Evolutionary conservation across 164 flowering plant genomes (phyloP).

Genomic region (Tetracentron sinense): DNA sequence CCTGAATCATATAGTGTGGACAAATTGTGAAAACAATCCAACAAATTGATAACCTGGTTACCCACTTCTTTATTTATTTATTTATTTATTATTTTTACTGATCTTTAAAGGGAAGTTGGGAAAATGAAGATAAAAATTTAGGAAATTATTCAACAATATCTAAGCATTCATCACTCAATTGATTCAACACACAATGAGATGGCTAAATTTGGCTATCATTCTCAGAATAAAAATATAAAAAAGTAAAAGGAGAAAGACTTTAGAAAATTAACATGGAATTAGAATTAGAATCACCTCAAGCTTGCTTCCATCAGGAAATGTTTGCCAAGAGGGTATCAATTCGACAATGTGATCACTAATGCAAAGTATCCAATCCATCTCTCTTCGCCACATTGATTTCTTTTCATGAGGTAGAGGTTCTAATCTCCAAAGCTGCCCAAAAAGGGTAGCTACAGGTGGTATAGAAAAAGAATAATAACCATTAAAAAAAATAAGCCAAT

Average conservation of each 20-base stretch:
- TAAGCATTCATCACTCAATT: too few relatives aligned
- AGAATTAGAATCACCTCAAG: slow-evolving; percentile 39
- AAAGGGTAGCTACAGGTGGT: slow-evolving; percentile 40
- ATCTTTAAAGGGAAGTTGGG: too few relatives aligned
- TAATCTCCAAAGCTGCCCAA: slow-evolving; percentile 65
- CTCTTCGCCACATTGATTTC: slow-evolving; percentile 62
- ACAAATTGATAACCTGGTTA: not conserved
- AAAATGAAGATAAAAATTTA: too few relatives aligned
- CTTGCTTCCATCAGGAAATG: slow-evolving; percentile 60
- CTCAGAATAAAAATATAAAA: not conserved
- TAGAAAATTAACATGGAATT: not conserved
- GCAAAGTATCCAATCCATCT: slow-evolving; percentile 62
- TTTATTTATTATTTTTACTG: not conserved
- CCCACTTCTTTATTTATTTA: not conserved
- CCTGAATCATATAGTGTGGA: slow-evolving; percentile 35
- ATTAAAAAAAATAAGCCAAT: not conserved
- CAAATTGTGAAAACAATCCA: not conserved
- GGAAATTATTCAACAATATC: too few relatives aligned
- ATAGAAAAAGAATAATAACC: not conserved
- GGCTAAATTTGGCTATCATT: not conserved
- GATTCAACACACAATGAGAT: not conserved
- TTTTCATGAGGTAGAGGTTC: slow-evolving; percentile 50
- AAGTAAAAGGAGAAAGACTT: not conserved
- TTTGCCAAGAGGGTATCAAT: slow-evolving; percentile 56
- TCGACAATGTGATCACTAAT: slow-evolving; percentile 67